Evolutionary conservation across 768 basidiomycete genomes (phyloP), one percentile per base, ranked within the genome.

Genomic region (Rhizopogon sp.): DNA sequence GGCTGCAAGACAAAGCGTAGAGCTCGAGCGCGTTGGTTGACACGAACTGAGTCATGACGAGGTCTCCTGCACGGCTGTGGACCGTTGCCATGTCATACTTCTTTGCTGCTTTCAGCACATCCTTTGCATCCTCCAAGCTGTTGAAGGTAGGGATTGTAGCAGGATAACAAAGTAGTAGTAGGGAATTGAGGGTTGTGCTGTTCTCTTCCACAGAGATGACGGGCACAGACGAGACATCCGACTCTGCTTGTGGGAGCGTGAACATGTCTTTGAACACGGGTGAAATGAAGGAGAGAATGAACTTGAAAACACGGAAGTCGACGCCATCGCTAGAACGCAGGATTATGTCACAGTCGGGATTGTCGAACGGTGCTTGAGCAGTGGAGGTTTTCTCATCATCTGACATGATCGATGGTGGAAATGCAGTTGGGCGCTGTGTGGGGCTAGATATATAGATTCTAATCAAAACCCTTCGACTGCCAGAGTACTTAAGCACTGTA

Each of bases 221-320:
- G 3, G 44, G 56, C 13, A 41, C 14, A 3, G 56, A 31, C 3
- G 50, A 43, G 25, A 25, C 25, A 1, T 17, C 9, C 1, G 29
- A 28, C 42, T 43, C 31, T 3, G 75, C 68, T 41, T 62, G 61
- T 11, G 78, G 78, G 28, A 81, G 65, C 11, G 74, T 66, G 56
- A 82, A 75, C 66, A 79, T 75, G 54, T 69, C 68, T 25, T 70
- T 67, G 61, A 83, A 83, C 55, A 83, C 72, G 5, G 76, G 70
- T 2, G 82, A 83, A 0, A 77, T 71, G 10, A 79, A 62, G 5
- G 76, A 70, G 9, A 83, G 70, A 41, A 83, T 66, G 42, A 72
- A 46, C 55, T 53, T 59, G 39, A 46, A 59, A 11, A 56, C 51
- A 17, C 46, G 40, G 37, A 60, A 60, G 28, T 60, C 25, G 33